Conservation (phyloP, 2,329 filamentous ascomycete genomes). For the Ramularia endophylla region DNA sequence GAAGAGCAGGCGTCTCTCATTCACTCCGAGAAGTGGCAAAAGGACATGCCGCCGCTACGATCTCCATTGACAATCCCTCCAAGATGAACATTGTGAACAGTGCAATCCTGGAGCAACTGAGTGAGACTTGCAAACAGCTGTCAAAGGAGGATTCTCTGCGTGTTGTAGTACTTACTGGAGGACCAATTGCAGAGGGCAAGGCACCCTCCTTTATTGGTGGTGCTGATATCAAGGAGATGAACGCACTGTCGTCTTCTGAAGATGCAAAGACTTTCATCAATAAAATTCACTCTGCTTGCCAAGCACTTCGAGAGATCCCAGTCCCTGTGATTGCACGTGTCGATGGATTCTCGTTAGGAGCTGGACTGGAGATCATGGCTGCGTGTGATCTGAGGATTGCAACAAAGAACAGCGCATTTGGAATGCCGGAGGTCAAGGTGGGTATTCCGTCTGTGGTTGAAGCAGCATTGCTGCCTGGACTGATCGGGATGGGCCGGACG, state of each 20-base stretch:
- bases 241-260: conserved; percentile 15
- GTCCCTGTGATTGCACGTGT: conserved; percentile 36
- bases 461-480: conserved; percentile 32
- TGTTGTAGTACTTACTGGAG: conserved; percentile 24
- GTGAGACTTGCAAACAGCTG: conserved; percentile 12
- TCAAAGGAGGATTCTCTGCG: conserved; percentile 14
- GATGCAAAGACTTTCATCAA: conserved; percentile 34
- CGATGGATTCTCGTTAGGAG: conserved; percentile 34
- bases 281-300: conserved; percentile 29
- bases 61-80: conserved; percentile 23
- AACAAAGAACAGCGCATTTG: conserved; percentile 29
- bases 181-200: conserved; percentile 16
- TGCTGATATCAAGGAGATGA: conserved; percentile 28
- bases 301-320: conserved; percentile 31
- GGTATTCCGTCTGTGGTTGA: conserved; percentile 37
- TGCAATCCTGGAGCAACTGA: conserved; percentile 17
- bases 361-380: conserved; percentile 33
- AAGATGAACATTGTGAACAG: conserved; percentile 26
- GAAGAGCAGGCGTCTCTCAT: too few relatives aligned
- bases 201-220: conserved; percentile 26
- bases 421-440: conserved; percentile 36
- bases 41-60: conserved; percentile 19
- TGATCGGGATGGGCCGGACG: conserved; percentile 35
- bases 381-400: conserved; percentile 35
- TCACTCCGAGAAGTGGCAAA: too few relatives aligned